Evolutionary conservation across 169 alveolate genomes (phyloP), one percentile per base, ranked within the genome.

Genomic region (Neospora caninum): DNA sequence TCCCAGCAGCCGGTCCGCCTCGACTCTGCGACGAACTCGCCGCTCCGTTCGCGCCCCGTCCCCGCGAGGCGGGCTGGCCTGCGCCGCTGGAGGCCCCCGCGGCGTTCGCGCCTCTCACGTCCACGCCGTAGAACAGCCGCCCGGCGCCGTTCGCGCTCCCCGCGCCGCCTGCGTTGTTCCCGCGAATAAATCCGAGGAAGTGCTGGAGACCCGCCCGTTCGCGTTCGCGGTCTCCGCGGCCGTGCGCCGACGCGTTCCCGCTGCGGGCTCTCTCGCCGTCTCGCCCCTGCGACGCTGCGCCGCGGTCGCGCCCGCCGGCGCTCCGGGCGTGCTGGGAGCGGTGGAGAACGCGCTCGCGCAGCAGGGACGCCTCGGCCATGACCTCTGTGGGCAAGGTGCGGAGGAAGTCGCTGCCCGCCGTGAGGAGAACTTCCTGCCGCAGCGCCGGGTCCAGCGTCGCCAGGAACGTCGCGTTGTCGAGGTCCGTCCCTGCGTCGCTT

Each of bases 361-460:
- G 91, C 58, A 88, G 84, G 27, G 96, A 91, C 0, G 98, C 98
- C 73, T 97, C 98, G 0, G 95, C 96, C 45, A 94, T 95, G 58
- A 96, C 89, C 78, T 97, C 98, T 31, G 95, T 49, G 36, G 98
- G 98, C 58, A 97, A 95, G 18, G 96, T 95, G 69, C 94, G 88
- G 31, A 97, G 88, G 69, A 97, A 92, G 54, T 96, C 96, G 64
- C 95, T 96, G 73, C 96, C 95, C 7, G 98, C 98, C 0, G 98
- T 96, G 20, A 97, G 88, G 38, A 97, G 97, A 58, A 97, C 97
- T 88, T 97, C 98, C 73, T 97, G 96, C 54, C 98, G 88, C 67
- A 97, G 78, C 41, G 96, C 95, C 6, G 98, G 98, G 39, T 97
- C 97, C 38, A 97, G 95, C 20, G 97, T 94, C 22, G 98, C 97